Percentiles rank a stretch among this genome's conserved stretches.
Evolutionary conservation across 306 rosid genomes (phyloP).

Genomic region (Prunus fruticosa): DNA sequence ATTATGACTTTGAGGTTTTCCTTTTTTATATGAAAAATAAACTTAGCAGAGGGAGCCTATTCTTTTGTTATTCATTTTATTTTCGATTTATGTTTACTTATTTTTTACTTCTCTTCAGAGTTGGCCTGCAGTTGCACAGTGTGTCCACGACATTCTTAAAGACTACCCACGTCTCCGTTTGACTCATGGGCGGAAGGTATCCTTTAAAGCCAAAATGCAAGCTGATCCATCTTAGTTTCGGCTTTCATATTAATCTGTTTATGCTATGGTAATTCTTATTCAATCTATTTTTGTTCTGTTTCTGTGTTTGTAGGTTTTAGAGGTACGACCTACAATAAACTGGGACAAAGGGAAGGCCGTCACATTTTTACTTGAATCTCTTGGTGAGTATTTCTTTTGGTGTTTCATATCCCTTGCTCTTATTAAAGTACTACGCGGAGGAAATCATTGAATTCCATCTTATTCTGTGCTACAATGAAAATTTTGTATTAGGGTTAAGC

Average conservation of each 20-base stretch:
- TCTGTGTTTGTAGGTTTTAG: conserved; percentile 66
- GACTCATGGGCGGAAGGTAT: conserved; percentile 95
- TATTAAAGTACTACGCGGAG: neutral
- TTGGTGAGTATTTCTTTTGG: conserved; percentile 48
- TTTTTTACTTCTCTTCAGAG: conserved; percentile 37
- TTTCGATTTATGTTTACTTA: neutral
- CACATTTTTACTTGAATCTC: conserved; percentile 86
- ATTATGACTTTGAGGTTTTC: neutral
- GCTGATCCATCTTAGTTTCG: neutral
- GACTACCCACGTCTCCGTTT: conserved; percentile 64
- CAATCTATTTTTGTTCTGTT: neutral
- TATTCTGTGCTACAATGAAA: conserved; percentile 30
- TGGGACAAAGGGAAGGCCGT: conserved; percentile 99
- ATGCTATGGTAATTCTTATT: neutral
- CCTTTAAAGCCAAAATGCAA: conserved; percentile 5
- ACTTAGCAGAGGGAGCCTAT: neutral
- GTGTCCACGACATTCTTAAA: conserved; percentile 62
- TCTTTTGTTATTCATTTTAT: neutral
- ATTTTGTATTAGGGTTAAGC: conserved; percentile 50
- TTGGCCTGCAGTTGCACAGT: conserved; percentile 65
- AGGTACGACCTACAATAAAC: conserved; percentile 83
- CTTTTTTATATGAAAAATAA: neutral
- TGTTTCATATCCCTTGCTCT: neutral
- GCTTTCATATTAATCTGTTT: neutral
- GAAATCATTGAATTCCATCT: neutral